phyloP scores from a whole-genome alignment of 1,284 basidiomycete genomes.

The Ceratobasidium sp. region DNA sequence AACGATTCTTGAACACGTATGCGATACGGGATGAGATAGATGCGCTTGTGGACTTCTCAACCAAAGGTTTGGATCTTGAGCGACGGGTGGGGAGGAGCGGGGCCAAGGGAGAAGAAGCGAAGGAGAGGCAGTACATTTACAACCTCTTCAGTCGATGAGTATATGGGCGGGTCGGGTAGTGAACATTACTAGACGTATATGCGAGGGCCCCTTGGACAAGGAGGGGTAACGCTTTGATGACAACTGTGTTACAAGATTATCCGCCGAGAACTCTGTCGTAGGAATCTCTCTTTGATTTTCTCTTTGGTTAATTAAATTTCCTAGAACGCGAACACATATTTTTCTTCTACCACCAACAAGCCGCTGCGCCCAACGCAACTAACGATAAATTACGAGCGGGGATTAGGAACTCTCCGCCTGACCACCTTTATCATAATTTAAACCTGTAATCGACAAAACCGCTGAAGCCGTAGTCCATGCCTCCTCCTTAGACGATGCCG shows the following conservation, averaged over 20 bases:
- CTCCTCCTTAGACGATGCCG: not conserved
- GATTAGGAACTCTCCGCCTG: not conserved
- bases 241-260: constrained; percentile 77
- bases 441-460: not conserved
- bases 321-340: constrained; percentile 92
- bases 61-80: constrained; percentile 88
- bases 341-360: constrained; percentile 96
- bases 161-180: constrained; percentile 95
- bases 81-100: constrained; percentile 79
- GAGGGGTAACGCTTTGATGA: constrained; percentile 99
- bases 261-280: constrained; percentile 78
- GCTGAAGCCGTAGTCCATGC: not conserved
- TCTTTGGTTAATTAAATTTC: not conserved
- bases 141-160: constrained; percentile 97
- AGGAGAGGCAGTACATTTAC: constrained; percentile 65
- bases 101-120: constrained; percentile 55
- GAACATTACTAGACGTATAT: constrained; percentile 98
- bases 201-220: constrained; percentile 82
- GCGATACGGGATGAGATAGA: constrained; percentile 93
- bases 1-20: constrained; percentile 94
- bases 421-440: not conserved
- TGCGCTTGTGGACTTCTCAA: constrained; percentile 92
- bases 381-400: constrained; percentile 21
- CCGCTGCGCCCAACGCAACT: constrained; percentile 63
- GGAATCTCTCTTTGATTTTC: constrained; percentile 57